Percentiles rank a stretch among this genome's conserved stretches.
Evolutionary conservation across 306 rosid genomes (phyloP).

Genomic region (Vigna reflexopilosa): DNA sequence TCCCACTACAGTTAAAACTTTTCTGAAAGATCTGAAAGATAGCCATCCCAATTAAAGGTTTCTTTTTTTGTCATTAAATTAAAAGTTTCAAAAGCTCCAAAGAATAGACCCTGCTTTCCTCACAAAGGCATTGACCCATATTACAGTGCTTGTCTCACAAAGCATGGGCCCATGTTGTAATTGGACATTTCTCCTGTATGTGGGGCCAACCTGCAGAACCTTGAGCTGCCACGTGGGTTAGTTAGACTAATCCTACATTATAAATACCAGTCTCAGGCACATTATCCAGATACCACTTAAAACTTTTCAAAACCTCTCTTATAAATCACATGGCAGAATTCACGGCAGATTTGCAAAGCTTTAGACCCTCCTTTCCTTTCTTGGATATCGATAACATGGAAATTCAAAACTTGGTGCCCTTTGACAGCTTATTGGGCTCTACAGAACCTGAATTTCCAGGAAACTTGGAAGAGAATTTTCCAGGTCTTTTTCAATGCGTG

Average conservation of each 20-base stretch:
- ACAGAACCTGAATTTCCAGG: constrained; percentile 53
- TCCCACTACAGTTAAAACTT: constrained; percentile 25
- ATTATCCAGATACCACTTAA: constrained; percentile 50
- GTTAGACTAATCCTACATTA: constrained; percentile 46
- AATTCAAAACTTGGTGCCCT: constrained; percentile 52
- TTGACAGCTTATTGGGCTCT: constrained; percentile 50
- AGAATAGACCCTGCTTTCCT: constrained; percentile 34
- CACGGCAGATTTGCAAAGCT: constrained; percentile 54
- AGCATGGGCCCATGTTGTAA: constrained; percentile 49
- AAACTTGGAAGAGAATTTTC: constrained; percentile 53
- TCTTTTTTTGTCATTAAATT: constrained; percentile 14
- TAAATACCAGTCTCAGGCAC: constrained; percentile 51
- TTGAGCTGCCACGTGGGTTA: constrained; percentile 64
- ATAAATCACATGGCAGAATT: constrained; percentile 68
- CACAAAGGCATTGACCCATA: constrained; percentile 49
- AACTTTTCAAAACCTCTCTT: constrained; percentile 34
- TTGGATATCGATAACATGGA: constrained; percentile 60
- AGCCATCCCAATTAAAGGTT: constrained; percentile 11
- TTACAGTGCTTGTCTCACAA: constrained; percentile 41
- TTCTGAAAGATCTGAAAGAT: constrained; percentile 27
- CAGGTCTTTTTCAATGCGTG: constrained; percentile 41
- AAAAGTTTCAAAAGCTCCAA: constrained; percentile 38
- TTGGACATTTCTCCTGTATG: constrained; percentile 56
- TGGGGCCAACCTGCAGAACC: constrained; percentile 58
- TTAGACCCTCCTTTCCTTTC: constrained; percentile 61